Evolutionary conservation across 1,139 yeast genomes (phyloP).

Genomic region (Meyerozyma guilliermondii): DNA sequence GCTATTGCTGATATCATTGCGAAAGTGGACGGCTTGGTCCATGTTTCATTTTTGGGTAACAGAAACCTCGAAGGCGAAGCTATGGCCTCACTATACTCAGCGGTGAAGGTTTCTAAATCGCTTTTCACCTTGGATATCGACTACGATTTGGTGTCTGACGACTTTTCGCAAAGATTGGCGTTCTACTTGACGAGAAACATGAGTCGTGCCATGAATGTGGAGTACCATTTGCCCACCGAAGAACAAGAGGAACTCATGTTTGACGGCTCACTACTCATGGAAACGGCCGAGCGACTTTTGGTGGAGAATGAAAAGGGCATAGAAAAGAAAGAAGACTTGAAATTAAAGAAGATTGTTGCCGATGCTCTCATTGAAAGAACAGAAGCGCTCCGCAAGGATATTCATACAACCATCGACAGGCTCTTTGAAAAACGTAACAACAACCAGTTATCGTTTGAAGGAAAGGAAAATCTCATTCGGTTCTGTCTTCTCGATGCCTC

Average conservation of each 20-base stretch:
- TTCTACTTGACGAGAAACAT: slow-evolving; percentile 79
- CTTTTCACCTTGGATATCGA: slow-evolving; percentile 73
- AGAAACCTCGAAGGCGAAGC: slow-evolving; percentile 50
- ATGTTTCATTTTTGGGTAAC: slow-evolving; percentile 71
- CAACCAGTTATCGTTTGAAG: slow-evolving; percentile 38
- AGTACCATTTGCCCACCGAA: slow-evolving; percentile 12
- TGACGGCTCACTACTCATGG: slow-evolving; percentile 38
- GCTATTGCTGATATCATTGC: slow-evolving; percentile 69
- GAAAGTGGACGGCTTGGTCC: slow-evolving; percentile 63
- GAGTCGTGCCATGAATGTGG: slow-evolving; percentile 54
- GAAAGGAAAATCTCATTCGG: slow-evolving; percentile 39
- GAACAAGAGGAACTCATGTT: slow-evolving; percentile 43
- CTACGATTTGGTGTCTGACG: slow-evolving; percentile 61
- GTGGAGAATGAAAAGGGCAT: slow-evolving; percentile 19
- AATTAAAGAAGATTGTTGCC: slow-evolving; percentile 35
- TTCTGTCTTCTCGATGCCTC: slow-evolving; percentile 42
- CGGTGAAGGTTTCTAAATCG: slow-evolving; percentile 60
- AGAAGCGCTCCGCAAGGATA: slow-evolving; percentile 34
- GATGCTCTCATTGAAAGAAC: slow-evolving; percentile 42
- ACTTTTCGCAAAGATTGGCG: slow-evolving; percentile 72
- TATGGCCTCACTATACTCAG: slow-evolving; percentile 64
- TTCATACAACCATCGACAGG: slow-evolving; percentile 38
- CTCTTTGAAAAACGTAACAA: slow-evolving; percentile 32
- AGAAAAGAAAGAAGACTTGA: slow-evolving; percentile 30
- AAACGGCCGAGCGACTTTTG: slow-evolving; percentile 19